Evolutionary conservation across 164 flowering plant species (phyloP).

Genomic region (Euptelea pleiosperma): DNA sequence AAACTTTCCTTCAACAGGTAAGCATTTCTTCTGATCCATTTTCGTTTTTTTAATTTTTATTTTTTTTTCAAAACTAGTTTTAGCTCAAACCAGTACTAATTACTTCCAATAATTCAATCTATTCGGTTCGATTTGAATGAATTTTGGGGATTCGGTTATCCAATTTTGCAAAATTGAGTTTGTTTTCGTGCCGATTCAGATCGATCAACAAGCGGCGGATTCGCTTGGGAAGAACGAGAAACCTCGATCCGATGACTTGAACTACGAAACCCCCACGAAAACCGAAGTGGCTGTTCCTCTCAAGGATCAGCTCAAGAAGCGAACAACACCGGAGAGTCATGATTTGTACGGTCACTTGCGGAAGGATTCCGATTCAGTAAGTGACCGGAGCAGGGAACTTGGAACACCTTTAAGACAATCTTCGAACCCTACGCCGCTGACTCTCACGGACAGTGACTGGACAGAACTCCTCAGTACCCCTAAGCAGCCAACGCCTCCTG

Average conservation of each 20-base stretch:
- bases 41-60: neutral
- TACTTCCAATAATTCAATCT: neutral
- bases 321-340: constrained; percentile 25
- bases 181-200: constrained; percentile 35
- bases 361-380: constrained; percentile 19
- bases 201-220: constrained; percentile 96
- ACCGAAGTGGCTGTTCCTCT: constrained; percentile 43
- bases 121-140: neutral
- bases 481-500: constrained; percentile 14
- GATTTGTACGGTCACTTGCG: constrained; percentile 24
- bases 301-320: constrained; percentile 87
- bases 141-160: neutral
- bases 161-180: constrained; percentile 5
- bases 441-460: constrained; percentile 73
- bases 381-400: neutral
- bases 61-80: too few species aligned
- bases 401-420: constrained; percentile 10
- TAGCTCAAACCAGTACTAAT: neutral
- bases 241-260: constrained; percentile 30
- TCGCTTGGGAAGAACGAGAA: constrained; percentile 66
- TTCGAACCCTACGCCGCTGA: constrained; percentile 15
- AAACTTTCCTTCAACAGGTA: constrained; percentile 85
- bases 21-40: neutral
- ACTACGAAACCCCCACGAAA: constrained; percentile 25
- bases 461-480: constrained; percentile 69